A percentile compares a stretch with the other conserved stretches of the same genome.
Conservation (phyloP, 352 stramenopile species). For the Globisporangium cederbergense region DNA sequence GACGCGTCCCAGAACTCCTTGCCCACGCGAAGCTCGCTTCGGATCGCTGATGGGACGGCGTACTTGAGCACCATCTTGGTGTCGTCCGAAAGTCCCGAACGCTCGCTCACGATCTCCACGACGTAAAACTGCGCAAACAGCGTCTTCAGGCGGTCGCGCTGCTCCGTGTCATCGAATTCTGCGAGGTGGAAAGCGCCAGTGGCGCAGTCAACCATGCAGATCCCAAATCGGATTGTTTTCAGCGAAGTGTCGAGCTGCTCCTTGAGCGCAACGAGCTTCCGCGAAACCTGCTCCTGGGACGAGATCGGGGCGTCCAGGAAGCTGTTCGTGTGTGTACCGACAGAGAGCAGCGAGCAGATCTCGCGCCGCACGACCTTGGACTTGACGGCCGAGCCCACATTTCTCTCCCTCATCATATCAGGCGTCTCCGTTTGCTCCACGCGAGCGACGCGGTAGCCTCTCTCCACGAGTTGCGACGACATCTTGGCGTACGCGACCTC, state of each 20-base stretch:
- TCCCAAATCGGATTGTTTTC: slow-evolving; percentile 82
- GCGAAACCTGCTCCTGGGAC: slow-evolving; percentile 39
- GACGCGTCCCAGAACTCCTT: slow-evolving; percentile 90
- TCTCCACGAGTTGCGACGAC: slow-evolving; percentile 91
- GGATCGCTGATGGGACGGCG: slow-evolving; percentile 50
- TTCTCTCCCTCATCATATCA: slow-evolving; percentile 94
- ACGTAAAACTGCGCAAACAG: slow-evolving; percentile 89
- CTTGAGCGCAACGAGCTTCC: slow-evolving; percentile 69
- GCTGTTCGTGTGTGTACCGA: slow-evolving; percentile 94
- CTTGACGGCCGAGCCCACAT: slow-evolving; percentile 70
- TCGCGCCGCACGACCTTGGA: slow-evolving; percentile 92
- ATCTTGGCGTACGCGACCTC: slow-evolving; percentile 98
- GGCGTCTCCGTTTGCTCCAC: slow-evolving; percentile 99
- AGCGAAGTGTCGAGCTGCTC: slow-evolving; percentile 26
- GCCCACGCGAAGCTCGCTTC: slow-evolving; percentile 56
- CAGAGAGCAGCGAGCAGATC: slow-evolving; percentile 94
- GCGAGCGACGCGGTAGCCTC: slow-evolving; percentile 96
- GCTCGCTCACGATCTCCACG: slow-evolving; percentile 84
- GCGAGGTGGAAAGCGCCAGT: slow-evolving; percentile 92
- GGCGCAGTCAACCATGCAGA: slow-evolving; percentile 94
- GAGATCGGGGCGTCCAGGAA: slow-evolving; percentile 89
- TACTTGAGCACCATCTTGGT: slow-evolving; percentile 80
- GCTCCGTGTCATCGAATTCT: slow-evolving; percentile 96
- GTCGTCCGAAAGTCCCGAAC: slow-evolving; percentile 53
- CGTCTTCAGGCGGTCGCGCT: slow-evolving; percentile 95